Evolutionary conservation across 768 basidiomycete species (phyloP), one percentile per base, ranked within the genome.

Genomic region (Mycena leptocephala): DNA sequence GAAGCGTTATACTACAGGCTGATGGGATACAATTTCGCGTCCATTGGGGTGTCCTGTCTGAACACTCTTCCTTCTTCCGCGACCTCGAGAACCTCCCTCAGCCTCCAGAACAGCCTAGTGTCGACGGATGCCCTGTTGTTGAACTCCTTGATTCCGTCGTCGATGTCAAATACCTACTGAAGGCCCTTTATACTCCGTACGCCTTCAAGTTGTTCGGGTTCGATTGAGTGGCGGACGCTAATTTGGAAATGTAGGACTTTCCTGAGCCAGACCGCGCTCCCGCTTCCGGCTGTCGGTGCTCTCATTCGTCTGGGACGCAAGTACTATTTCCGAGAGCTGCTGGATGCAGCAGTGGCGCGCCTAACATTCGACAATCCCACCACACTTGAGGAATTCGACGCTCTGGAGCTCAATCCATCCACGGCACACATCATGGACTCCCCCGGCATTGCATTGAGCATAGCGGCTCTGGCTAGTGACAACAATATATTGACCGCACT

Each of bases 301-400:
- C 55, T 70, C 35, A 43, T 75, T 35, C 73, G 73, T 14, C 46
- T 75, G n/a, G 73, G 73, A 1, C 66, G 73, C 58, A 75, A 75
- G 26, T 75, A 75, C 43, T 58, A 75, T 18, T 75, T 75, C 41
- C 22, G 14, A 5, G 24, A 48, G 14, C 30, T 75, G 20, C 32
- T 75, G 1, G 22, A 62, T 13, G 22, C 30, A 1, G 73, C 63
- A 1, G 26, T 75, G 24, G 20, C 22, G 33, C 56, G 64, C 4
- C 53, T 74, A 24, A 43, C 64, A 5, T 46, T 51, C 65, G 65
- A 74, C 7, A 37, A 67, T 22, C 72, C 72, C 4, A 22, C 65
- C 20, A 68, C 72, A 10, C 13, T 74, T 13, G 39, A 56, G 10
- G 30, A 58, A 18, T 66, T 43, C 58, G 65, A 61, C 33, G 37